Base-by-base conservation (phyloP, 2,329 filamentous ascomycete genomes). In the Tolypocladium paradoxum region DNA sequence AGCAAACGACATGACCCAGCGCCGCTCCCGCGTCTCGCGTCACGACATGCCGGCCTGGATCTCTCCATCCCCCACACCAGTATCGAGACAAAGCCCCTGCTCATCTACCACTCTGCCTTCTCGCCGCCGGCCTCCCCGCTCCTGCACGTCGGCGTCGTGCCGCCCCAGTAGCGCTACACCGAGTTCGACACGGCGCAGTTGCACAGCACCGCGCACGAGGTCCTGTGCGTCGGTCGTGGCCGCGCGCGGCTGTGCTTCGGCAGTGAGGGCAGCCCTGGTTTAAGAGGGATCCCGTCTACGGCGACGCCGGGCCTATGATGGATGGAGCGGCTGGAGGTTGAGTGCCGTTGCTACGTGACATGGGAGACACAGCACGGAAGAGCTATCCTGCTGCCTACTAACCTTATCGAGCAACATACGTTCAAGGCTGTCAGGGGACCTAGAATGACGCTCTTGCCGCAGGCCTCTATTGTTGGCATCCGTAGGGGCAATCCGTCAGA, bases 141-240 rank as follows among this genome's bases (percentile, higher is more conserved):
- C 6, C 62, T 63, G 7, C 61, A 65, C 4, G 64, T 80, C 18
- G 76, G 74, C 8, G 78, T 81, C 35, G 83, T 85, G 3, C 62
- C 61, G 1, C 83, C 85, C 0, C 80, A 84, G 62, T 87, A 84
- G 84, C 74, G 79, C 29, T 87, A 83, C 66, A 82, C 81, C 18
- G 88, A 88, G 83, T 88, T 84, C 65, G 66, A 64, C 36, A 77
- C 75, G 6, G 81, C 77, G 1, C 84, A 88, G 67, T 88, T 84
- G 65, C 84, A 88, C 68, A 81, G 74, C 60, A 87, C 77, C 0
- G 76, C 79, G 0, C 84, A 88, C 63, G 83, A 88, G 68, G 77
- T 87, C 3, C 75, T 89, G 2, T 79, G 75, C 58, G 74, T 88
- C 48, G 74, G 76, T 43, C 67, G 67, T 2, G 83, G 85, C 0